Conservation (phyloP, 1,139 yeast species). For the Debaryomyces psychrophilus region DNA sequence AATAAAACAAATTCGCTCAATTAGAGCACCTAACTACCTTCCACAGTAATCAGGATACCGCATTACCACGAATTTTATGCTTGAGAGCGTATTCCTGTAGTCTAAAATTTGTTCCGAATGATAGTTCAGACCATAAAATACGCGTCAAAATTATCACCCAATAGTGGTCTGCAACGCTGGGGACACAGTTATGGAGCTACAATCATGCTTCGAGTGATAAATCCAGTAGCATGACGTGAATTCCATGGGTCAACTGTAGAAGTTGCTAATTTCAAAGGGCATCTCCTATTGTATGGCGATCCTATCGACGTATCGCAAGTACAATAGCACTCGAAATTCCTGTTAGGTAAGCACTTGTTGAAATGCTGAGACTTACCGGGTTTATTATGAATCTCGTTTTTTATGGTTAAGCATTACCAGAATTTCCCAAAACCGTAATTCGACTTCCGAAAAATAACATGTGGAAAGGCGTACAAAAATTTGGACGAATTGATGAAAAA, state of each 20-base stretch:
- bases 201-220: no score
- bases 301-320: slow-evolving; percentile 1
- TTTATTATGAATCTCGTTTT: slow-evolving; percentile 4
- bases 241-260: not conserved
- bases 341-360: not conserved
- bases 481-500: not conserved
- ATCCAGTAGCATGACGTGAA: no score
- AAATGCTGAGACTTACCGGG: not conserved
- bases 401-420: not conserved
- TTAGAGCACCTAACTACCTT: not conserved
- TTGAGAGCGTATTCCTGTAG: not conserved
- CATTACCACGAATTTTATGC: not conserved
- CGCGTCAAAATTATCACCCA: not conserved
- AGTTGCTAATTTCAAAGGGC: not conserved
- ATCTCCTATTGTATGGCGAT: not conserved
- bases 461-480: slow-evolving; percentile 2
- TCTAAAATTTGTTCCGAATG: not conserved
- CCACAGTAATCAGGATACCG: not conserved
- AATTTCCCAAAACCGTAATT: slow-evolving; percentile 4
- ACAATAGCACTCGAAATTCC: not conserved
- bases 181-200: no score
- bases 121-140: not conserved
- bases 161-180: not conserved
- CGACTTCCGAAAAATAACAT: slow-evolving; percentile 5
- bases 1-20: not conserved